phyloP scores from a whole-genome alignment of 208 protist genomes.

The Leishmania martiniquensis region DNA sequence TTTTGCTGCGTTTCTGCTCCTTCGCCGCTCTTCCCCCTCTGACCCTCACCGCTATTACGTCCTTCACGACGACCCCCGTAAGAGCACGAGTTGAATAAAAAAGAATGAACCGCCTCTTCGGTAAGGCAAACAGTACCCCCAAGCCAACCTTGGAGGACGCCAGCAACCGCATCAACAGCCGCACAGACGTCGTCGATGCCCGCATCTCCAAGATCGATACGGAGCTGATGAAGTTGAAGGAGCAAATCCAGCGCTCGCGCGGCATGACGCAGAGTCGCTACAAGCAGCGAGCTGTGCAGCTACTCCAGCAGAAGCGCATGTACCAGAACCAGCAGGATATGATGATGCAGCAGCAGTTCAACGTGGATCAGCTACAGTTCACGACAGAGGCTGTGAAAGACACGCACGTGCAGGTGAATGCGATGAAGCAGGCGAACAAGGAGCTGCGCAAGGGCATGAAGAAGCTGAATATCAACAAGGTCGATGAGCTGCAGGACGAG shows the following conservation, averaged over 20 bases:
- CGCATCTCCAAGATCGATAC: slow-evolving; percentile 88
- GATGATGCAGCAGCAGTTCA: slow-evolving; percentile 93
- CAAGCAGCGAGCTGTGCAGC: slow-evolving; percentile 90
- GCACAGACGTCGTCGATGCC: slow-evolving; percentile 79
- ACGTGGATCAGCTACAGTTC: slow-evolving; percentile 94
- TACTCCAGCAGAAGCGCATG: slow-evolving; percentile 94
- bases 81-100: background rate
- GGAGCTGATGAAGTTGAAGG: slow-evolving; percentile 86
- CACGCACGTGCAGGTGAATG: slow-evolving; percentile 87
- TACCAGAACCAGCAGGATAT: slow-evolving; percentile 92
- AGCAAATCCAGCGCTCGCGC: slow-evolving; percentile 74
- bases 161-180: slow-evolving; percentile 60
- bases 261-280: slow-evolving; percentile 81
- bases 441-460: slow-evolving; percentile 84
- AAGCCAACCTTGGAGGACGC: slow-evolving; percentile 91
- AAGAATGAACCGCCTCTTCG: slow-evolving; percentile 92
- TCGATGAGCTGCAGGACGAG: slow-evolving; percentile 91
- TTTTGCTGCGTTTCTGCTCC: background rate
- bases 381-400: slow-evolving; percentile 92
- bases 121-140: slow-evolving; percentile 63
- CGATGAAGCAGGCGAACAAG: slow-evolving; percentile 92
- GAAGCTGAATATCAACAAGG: slow-evolving; percentile 85
- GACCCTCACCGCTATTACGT: too few relatives aligned
- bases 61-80: background rate
- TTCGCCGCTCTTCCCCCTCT: background rate